Evolutionary conservation across 495 filamentous ascomycete species (phyloP), one percentile per base, ranked within the genome.

Genomic region (Aspergillus panamensis): DNA sequence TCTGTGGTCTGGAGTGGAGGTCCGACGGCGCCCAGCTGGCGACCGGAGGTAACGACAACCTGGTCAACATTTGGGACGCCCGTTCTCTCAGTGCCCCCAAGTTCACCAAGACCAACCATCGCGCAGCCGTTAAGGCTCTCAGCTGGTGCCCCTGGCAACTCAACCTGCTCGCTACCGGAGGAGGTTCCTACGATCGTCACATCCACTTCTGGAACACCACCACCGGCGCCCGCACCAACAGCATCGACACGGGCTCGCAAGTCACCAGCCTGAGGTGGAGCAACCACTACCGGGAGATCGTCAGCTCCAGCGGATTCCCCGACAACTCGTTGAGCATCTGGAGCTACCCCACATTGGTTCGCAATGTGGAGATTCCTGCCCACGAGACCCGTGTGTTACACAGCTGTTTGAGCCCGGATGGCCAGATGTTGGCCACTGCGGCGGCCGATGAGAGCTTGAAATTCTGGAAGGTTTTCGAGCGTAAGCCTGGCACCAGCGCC

Each of bases 181-280:
- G 95, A 63, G 94, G 94, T 51, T 94, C 91, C 20, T 94, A 96
- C 72, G 94, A 97, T 69, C 86, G 91, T 62, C 88, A 97, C 76
- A 99, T 99, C 71, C 95, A 97, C 75, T 99, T 97, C 84, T 99
- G 94, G 94, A 99, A 99, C 80, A 90, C 89, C 47, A 97, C 94
- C 14, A 95, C 94, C 8, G 94, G 94, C 56, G 94, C 94, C 25
- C 87, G 94, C 53, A 93, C 93, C 72, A 99, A 99, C 84, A 94
- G 90, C 81, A 96, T 99, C 75, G 93, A 97, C 68, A 96, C 94
- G 17, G 95, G 94, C 48, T 95, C 90, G 25, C 94, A 97, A 72
- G 94, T 99, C 32, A 99, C 94, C 61, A 91, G 87, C 60, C 82
- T 99, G 31, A 85, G 91, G 54, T 99, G 95, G 95, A 92, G 87